Conservation (phyloP, 768 basidiomycete genomes). For the Dacryopinax primogenitus region DNA sequence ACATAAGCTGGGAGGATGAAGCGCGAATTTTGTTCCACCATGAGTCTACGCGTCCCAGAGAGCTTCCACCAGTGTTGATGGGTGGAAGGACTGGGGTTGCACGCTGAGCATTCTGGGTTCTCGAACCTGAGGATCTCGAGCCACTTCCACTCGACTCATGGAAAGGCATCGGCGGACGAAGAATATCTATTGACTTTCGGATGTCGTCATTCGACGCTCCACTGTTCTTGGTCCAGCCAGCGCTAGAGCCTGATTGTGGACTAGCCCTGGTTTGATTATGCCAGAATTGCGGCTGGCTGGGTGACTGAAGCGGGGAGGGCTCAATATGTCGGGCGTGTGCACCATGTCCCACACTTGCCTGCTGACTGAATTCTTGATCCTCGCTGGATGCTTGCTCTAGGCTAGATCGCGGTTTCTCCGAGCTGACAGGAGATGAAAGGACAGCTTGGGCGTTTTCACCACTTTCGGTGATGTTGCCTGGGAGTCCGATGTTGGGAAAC, state of each 20-base stretch:
- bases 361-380: background rate
- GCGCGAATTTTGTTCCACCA: background rate
- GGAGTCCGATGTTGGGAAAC: too few relatives aligned
- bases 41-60: background rate
- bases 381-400: background rate
- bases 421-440: too few relatives aligned
- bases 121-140: background rate
- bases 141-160: background rate
- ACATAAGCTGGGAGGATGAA: background rate
- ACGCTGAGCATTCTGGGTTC: background rate
- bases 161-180: background rate
- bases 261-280: background rate
- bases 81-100: background rate
- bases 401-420: background rate
- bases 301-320: background rate
- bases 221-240: background rate
- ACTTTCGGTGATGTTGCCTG: too few relatives aligned
- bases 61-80: background rate
- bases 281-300: background rate
- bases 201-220: background rate
- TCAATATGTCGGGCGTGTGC: background rate
- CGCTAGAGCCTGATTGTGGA: background rate
- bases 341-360: background rate
- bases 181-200: background rate
- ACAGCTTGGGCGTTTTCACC: too few relatives aligned